Evolutionary conservation across 331 rosid genomes (phyloP).

Genomic region (Pyracantha coccinea): DNA sequence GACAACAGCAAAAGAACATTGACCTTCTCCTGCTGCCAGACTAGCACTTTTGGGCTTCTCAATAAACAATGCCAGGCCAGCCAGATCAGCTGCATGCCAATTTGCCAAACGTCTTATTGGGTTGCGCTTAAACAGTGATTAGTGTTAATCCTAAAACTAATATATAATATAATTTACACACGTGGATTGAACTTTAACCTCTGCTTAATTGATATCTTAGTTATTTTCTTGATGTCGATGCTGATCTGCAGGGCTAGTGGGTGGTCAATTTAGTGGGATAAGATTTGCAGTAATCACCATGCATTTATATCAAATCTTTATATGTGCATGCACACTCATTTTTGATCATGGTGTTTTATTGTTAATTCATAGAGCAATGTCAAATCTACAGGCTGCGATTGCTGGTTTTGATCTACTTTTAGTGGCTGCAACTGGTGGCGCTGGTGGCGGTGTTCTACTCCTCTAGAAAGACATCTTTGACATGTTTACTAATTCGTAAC

Average conservation of each 20-base stretch:
- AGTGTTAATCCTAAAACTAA: background rate
- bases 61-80: background rate
- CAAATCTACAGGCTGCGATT: background rate
- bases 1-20: background rate
- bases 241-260: background rate
- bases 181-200: background rate
- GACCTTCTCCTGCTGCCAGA: background rate
- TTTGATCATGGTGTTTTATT: background rate
- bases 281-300: constrained; percentile 2
- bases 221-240: background rate
- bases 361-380: background rate
- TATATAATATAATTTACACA: background rate
- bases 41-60: background rate
- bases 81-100: background rate
- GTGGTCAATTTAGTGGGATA: background rate
- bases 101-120: background rate
- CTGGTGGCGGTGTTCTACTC: background rate
- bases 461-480: background rate
- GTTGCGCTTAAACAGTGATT: background rate
- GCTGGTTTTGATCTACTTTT: background rate
- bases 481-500: background rate
- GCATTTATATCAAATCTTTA: background rate
- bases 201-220: background rate
- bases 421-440: background rate
- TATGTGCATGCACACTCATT: background rate